These are phyloP conservation scores for Barnettozyma populi DNA, from an alignment of 805 yeast genomes.

Conservation along the genomic window DNA sequence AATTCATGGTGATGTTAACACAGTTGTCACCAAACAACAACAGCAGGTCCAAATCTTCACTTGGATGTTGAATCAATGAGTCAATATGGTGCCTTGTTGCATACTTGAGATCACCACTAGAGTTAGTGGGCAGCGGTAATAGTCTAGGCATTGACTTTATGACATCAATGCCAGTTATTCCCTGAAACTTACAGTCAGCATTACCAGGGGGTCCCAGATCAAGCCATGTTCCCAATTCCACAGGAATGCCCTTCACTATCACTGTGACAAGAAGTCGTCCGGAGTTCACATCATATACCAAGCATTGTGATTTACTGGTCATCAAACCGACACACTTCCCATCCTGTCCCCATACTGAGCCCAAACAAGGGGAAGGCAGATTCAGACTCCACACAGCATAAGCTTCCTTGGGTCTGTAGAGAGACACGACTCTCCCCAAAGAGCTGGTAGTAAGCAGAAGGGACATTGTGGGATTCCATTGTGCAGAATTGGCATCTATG, in stretches of 20 bases:
- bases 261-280: conserved; percentile 34
- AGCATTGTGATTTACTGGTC: conserved; percentile 38
- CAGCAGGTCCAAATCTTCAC: conserved; percentile 24
- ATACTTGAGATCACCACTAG: conserved; percentile 14
- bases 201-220: neutral
- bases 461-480: conserved; percentile 50
- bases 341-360: conserved; percentile 32
- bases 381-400: conserved; percentile 36
- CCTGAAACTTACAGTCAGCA: conserved; percentile 12
- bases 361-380: conserved; percentile 4
- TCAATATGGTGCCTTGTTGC: conserved; percentile 28
- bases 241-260: conserved; percentile 6
- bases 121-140: conserved; percentile 24
- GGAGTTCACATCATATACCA: conserved; percentile 40
- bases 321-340: conserved; percentile 40
- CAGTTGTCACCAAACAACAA: conserved; percentile 19
- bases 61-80: conserved; percentile 20
- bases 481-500: conserved; percentile 1
- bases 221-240: conserved; percentile 16
- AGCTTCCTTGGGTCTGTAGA: conserved; percentile 34
- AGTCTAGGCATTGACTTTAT: conserved; percentile 33
- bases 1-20: conserved; percentile 29
- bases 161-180: conserved; percentile 28
- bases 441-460: conserved; percentile 36
- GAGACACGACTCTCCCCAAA: conserved; percentile 43